These are phyloP conservation scores for Saccharomycopsis crataegensis DNA, from an alignment of 1,139 yeast genomes.

Conservation along the genomic window DNA sequence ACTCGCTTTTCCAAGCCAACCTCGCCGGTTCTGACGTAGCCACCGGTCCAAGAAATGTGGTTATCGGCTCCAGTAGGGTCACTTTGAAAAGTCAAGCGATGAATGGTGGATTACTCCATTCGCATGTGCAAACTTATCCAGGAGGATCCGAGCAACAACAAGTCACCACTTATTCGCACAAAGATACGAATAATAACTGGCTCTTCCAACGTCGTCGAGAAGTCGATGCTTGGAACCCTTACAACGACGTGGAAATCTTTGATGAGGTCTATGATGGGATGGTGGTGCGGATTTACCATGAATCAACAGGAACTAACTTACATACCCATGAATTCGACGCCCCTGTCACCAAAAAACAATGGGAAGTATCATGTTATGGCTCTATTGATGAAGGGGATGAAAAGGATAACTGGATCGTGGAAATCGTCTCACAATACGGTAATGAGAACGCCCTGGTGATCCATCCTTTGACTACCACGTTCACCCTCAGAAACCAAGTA, in stretches of 20 bases:
- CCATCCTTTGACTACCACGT: constrained; percentile 81
- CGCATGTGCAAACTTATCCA: constrained; percentile 90
- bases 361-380: constrained; percentile 92
- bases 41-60: constrained; percentile 61
- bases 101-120: constrained; percentile 88
- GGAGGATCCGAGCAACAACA: constrained; percentile 96
- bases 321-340: constrained; percentile 82
- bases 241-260: constrained; percentile 41
- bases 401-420: constrained; percentile 39
- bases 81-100: constrained; percentile 87
- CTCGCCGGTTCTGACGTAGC: constrained; percentile 46
- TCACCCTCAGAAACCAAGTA: constrained; percentile 62
- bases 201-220: constrained; percentile 67
- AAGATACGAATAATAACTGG: constrained; percentile 92
- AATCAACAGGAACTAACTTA: constrained; percentile 78
- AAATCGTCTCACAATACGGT: constrained; percentile 72
- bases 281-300: constrained; percentile 69
- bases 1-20: constrained; percentile 63
- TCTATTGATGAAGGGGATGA: constrained; percentile 75
- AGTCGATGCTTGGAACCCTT: constrained; percentile 40
- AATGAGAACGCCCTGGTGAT: constrained; percentile 54
- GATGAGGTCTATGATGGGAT: constrained; percentile 64
- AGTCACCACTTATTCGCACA: constrained; percentile 88
- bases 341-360: constrained; percentile 60
- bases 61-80: constrained; percentile 60